Evolutionary conservation across 164 flowering plant genomes (phyloP).

Genomic region (Berberis vulgaris): DNA sequence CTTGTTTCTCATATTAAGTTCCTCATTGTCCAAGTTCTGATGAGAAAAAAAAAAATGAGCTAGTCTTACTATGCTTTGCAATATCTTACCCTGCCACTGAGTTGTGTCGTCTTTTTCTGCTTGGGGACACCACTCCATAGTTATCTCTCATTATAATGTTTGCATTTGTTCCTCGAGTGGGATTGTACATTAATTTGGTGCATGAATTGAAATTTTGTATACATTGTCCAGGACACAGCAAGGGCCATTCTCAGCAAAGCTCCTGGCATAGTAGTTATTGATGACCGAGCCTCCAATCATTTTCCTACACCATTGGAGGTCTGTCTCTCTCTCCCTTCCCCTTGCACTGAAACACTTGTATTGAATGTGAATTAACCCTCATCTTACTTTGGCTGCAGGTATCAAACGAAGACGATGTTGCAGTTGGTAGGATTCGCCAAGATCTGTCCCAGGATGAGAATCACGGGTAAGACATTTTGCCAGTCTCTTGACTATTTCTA

Average conservation of each 20-base stretch:
- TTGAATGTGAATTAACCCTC: too few species aligned
- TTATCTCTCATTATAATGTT: too few species aligned
- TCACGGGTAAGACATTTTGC: not conserved
- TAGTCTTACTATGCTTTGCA: too few species aligned
- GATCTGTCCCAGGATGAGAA: slow-evolving; percentile 64
- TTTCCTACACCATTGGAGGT: slow-evolving; percentile 93
- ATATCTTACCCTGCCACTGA: too few species aligned
- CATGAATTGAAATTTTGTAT: not conserved
- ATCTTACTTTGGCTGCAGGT: slow-evolving; percentile 17
- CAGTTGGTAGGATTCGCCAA: slow-evolving; percentile 89
- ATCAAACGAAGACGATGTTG: slow-evolving; percentile 91
- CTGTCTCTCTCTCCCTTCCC: not conserved
- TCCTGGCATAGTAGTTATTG: slow-evolving; percentile 85
- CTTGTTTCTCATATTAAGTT: too few species aligned
- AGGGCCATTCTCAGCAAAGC: slow-evolving; percentile 72
- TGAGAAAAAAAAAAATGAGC: too few species aligned
- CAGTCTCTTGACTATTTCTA: not conserved
- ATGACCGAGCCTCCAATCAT: slow-evolving; percentile 71
- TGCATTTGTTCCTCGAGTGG: too few species aligned
- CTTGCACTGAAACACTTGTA: too few species aligned
- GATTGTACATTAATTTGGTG: too few species aligned
- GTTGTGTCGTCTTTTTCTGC: too few species aligned
- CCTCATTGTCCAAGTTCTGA: too few species aligned
- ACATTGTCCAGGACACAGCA: slow-evolving; percentile 54
- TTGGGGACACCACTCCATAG: too few species aligned